Evolutionary conservation across 768 basidiomycete species (phyloP), one percentile per base, ranked within the genome.

Genomic region (Kwoniella dendrophila): DNA sequence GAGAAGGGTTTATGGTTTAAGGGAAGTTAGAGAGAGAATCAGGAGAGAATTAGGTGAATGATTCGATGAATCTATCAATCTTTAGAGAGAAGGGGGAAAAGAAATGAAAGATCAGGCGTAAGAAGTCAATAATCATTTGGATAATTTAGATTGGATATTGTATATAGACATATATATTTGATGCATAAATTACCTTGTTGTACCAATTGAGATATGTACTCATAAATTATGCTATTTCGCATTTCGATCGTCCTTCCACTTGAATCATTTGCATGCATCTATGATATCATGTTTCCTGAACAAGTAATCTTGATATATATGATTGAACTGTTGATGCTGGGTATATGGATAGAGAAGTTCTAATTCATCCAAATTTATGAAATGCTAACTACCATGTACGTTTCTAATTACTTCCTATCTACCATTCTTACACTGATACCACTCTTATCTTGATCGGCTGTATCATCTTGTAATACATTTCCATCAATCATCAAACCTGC

Each of bases 21-120:
- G 77, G 45, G 75, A 78, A 55, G 79, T 80, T n/a, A 74, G 78
- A 49, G 79, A 80, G 67, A 63, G 69, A 62, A 80, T 80, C 32
- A 55, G 77, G 62, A 63, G 66, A 58, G 78, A 78, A 60, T 55
- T 80, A 48, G 73, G 67, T 16, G 68, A 70, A 41, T 71, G 49
- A n/a, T 26, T 24, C 4, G 14, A 33, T 11, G 4, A 16, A 50
- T 36, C 16, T 7, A 22, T 20, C 24, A 32, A 32, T 7, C 36
- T 8, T 7, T 18, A 32, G 30, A 34, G 7, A 47, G 8, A 22
- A 45, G 18, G 18, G 38, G 20, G 26, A 33, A 24, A n/a, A 36
- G 7, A 36, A 48, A 6, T 7, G n/a, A 26, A 22, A 26, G 32
- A 55, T 20, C n/a, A n/a, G n/a, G 33, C 24, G 30, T n/a, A 32